Conservation (phyloP, 768 basidiomycete genomes). For the Termitomyces sp. region DNA sequence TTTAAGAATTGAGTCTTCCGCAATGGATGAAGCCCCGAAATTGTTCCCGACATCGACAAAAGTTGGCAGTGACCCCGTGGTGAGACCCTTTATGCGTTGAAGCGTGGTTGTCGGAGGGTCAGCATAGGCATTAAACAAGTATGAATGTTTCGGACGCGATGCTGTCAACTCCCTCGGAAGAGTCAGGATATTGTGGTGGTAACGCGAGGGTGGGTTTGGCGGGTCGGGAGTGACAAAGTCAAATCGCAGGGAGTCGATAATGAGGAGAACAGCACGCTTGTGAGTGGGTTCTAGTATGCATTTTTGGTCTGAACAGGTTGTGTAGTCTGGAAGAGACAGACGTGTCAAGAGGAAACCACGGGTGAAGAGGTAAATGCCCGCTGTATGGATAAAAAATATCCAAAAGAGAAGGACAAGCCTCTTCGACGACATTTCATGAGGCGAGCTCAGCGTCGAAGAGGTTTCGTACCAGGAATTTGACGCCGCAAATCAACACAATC, state of each 20-base stretch:
- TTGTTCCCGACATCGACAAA: conserved; percentile 94
- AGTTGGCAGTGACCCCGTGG: conserved; percentile 92
- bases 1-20: conserved; percentile 83
- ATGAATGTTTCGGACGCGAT: conserved; percentile 62
- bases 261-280: conserved; percentile 74
- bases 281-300: conserved; percentile 64
- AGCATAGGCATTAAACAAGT: conserved; percentile 85
- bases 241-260: conserved; percentile 91
- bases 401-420: conserved; percentile 42
- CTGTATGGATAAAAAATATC: conserved; percentile 64
- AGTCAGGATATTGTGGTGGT: conserved; percentile 80
- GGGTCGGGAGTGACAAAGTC: conserved; percentile 84
- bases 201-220: conserved; percentile 54
- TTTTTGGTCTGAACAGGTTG: conserved; percentile 31
- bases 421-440: conserved; percentile 21
- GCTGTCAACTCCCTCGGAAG: conserved; percentile 72
- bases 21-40: conserved; percentile 83
- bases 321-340: conserved; percentile 61
- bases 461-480: too few relatives aligned
- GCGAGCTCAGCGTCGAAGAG: not conserved
- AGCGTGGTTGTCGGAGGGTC: conserved; percentile 96
- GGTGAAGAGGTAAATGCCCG: conserved; percentile 87
- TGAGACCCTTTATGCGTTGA: conserved; percentile 92
- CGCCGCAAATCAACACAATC: not conserved
- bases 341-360: conserved; percentile 85